phyloP scores from a whole-genome alignment of 148 eudicot genomes.

The Cornus suecica region DNA sequence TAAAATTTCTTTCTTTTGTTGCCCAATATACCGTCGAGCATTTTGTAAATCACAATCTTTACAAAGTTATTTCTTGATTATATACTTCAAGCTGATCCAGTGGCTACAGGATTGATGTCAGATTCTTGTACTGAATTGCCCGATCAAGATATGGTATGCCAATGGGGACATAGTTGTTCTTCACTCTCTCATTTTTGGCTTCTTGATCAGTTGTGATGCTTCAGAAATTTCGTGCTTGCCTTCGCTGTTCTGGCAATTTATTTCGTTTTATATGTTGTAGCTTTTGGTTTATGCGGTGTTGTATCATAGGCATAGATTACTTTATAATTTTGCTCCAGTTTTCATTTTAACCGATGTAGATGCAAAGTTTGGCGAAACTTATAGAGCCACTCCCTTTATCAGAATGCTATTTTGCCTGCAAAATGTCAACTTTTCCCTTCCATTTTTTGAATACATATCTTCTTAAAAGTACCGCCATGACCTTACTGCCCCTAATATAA shows the following conservation, averaged over 20 bases:
- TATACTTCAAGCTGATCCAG: conserved; percentile 25
- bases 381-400: too few relatives aligned
- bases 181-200: not conserved
- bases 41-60: not conserved
- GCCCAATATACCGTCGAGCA: not conserved
- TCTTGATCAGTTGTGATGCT: not conserved
- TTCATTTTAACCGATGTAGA: not conserved
- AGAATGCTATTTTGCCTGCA: too few relatives aligned
- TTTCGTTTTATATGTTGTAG: not conserved
- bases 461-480: too few relatives aligned
- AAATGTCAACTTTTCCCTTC: too few relatives aligned
- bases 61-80: conserved; percentile 8
- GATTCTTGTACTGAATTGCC: conserved; percentile 8
- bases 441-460: too few relatives aligned
- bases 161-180: not conserved
- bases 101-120: conserved; percentile 19
- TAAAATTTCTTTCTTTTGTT: not conserved
- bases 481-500: too few relatives aligned
- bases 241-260: not conserved
- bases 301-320: too few relatives aligned
- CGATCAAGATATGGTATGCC: conserved; percentile 29
- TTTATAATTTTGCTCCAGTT: too few relatives aligned
- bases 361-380: not conserved
- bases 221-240: not conserved
- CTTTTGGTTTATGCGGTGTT: not conserved